Evolutionary conservation across 2,329 filamentous ascomycete genomes (phyloP), one percentile per base, ranked within the genome.

Genomic region (Ophiostoma angusticollis): DNA sequence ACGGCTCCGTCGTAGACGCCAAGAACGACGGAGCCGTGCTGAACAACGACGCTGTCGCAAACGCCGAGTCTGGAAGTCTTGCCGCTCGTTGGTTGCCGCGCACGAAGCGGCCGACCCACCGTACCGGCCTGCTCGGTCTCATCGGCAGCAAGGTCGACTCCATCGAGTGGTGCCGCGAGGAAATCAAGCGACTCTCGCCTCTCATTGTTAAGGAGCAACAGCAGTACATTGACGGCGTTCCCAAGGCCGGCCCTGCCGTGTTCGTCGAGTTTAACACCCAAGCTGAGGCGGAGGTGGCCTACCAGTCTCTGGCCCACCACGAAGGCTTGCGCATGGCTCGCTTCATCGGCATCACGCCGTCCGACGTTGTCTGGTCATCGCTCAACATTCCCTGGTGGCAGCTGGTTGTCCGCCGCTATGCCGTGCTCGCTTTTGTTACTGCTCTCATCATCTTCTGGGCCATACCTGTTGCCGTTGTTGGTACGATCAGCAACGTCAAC

Each of bases 141-240:
- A 72, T 87, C 48, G 83, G 86, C 49, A 79, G 85, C 54, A 91
- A 93, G 58, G 87, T 95, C 13, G 91, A 98, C 60, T 91, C 86
- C 0, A 95, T 98, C 57, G 77, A 89, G 45, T 95, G 83, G 81
- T 82, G 78, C 46, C 81, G 91, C 37, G 65, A 69, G 1, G 81
- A 93, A 57, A 74, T 95, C 37, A 73, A 80, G 47, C 76, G 77
- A 35, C 72, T 93, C 31, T 78, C 80, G 37, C 79, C 82, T 0
- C 70, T 82, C 44, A 78, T 85, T 22, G 71, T 81, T 35, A 65
- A 72, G 30, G 68, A 75, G 18, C 84, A 91, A 56, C 68, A 66
- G 29, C 67, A 71, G 35, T 83, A 89, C 54, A 71, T 68, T 35
- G 62, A 66, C 19, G 75, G 81, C 37, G 70, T 82, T 28, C 74